Percentiles rank a stretch among this genome's conserved stretches.
phyloP scores from a whole-genome alignment of 164 flowering plant genomes.

The Vitis cinerea region DNA sequence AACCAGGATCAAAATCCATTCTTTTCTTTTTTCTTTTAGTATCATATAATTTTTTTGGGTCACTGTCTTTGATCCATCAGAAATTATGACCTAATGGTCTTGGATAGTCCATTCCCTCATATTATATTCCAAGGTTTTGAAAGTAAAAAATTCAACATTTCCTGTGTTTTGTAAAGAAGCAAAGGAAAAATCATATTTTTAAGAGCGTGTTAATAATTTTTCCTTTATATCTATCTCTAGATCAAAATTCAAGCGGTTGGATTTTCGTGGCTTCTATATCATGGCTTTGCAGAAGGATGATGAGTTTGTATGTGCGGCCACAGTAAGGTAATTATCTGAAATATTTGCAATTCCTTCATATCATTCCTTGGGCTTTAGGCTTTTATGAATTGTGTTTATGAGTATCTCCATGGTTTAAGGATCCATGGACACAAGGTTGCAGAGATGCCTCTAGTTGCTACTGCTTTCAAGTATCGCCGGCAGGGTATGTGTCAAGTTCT shows the following conservation, averaged over 20 bases:
- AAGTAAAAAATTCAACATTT: too few species aligned
- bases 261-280: slow-evolving; percentile 37
- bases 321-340: slow-evolving; percentile 24
- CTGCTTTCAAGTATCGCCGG: slow-evolving; percentile 23
- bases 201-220: not conserved
- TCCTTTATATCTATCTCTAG: slow-evolving; percentile 8
- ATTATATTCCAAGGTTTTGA: too few species aligned
- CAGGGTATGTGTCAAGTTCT: slow-evolving; percentile 32
- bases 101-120: too few species aligned
- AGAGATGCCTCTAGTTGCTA: slow-evolving; percentile 31
- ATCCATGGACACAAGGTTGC: slow-evolving; percentile 26
- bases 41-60: too few species aligned
- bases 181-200: too few species aligned
- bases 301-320: slow-evolving; percentile 28
- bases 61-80: too few species aligned
- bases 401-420: slow-evolving; percentile 2
- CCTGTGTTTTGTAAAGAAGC: too few species aligned
- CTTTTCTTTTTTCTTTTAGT: too few species aligned
- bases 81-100: too few species aligned
- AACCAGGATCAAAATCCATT: too few species aligned
- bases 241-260: slow-evolving; percentile 27
- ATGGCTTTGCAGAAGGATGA: slow-evolving; percentile 26
- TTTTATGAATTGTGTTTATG: not conserved
- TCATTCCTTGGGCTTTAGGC: not conserved
- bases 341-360: not conserved